Evolutionary conservation across 192 early-diverging fungal species (phyloP), one percentile per base, ranked within the genome.

Genomic region (Entomortierella parvispora): DNA sequence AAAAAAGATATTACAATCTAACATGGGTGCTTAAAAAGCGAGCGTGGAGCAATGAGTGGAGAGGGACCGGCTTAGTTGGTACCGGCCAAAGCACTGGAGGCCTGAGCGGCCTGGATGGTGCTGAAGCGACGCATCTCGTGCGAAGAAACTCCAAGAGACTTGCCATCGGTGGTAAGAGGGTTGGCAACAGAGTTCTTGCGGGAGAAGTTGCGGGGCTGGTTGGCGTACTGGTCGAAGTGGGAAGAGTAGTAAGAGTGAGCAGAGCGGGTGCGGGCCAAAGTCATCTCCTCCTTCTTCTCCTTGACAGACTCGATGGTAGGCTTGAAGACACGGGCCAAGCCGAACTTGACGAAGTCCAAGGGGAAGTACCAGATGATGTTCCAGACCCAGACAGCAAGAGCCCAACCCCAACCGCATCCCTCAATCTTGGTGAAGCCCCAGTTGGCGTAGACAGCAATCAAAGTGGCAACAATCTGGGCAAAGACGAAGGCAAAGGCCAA

Each of bases 361-460:
- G 90, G 92, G 52, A 90, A 63, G 68, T 90, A 92, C 91, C 91
- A 92, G 58, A 93, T 71, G 63, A 93, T 86, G 87, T 91, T 90
- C 89, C 88, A 90, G 82, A 93, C 85, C 89, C 90, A 93, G 72
- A 87, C 90, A 57, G 87, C 86, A 61, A 86, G 87, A 54, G 88
- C 91, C 91, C 90, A 91, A 59, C 85, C 78, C 91, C 91, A 92
- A 59, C 91, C 91, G 62, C 90, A 86, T 32, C 89, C 88, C 28
- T 71, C n/a, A 56, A 92, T 92, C 45, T 87, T 62, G 33, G 91
- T 91, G 84, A 92, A 92, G 25, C 86, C 84, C 91, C 91, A 92
- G 89, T 90, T 86, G 62, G 91, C 95, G 71, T 90, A 93, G 54
- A 93, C 88, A 31, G 93, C 87, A 80, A 96, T 96, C 50, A 95